Conservation (phyloP, 495 filamentous ascomycete species). For the Bacidia rubella region DNA sequence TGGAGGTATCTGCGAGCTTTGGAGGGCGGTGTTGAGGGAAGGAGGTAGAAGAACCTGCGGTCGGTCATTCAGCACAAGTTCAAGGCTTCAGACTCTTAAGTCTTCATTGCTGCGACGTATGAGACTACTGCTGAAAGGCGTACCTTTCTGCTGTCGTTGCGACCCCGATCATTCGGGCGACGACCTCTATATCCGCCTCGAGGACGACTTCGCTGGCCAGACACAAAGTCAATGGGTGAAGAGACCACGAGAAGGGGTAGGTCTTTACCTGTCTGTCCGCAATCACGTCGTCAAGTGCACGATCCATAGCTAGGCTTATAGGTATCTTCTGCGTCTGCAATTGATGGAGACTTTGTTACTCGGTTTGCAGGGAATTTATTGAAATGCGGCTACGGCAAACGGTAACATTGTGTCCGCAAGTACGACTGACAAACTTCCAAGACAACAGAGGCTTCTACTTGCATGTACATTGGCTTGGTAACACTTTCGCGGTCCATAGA, state of each 20-base stretch:
- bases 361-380: too few species aligned
- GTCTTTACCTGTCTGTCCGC: conserved; percentile 57
- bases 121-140: background rate
- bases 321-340: too few species aligned
- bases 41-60: conserved; percentile 28
- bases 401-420: too few species aligned
- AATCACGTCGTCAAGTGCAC: conserved; percentile 74
- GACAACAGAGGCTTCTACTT: too few species aligned
- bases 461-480: too few species aligned
- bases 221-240: background rate
- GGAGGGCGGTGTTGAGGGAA: conserved; percentile 21
- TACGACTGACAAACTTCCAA: too few species aligned
- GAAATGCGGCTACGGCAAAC: too few species aligned
- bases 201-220: conserved; percentile 23
- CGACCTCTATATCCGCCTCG: conserved; percentile 36
- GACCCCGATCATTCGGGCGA: conserved; percentile 44
- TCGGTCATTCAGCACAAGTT: conserved; percentile 13
- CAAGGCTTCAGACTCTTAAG: background rate
- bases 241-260: background rate
- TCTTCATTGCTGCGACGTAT: background rate
- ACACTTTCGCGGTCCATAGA: too few species aligned
- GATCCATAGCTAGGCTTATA: conserved; percentile 53
- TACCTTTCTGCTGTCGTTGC: conserved; percentile 78
- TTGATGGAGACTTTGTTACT: too few species aligned
- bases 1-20: conserved; percentile 26